Base-by-base conservation (phyloP, 108 stramenopile species). In the Skeletonema menzelii region DNA sequence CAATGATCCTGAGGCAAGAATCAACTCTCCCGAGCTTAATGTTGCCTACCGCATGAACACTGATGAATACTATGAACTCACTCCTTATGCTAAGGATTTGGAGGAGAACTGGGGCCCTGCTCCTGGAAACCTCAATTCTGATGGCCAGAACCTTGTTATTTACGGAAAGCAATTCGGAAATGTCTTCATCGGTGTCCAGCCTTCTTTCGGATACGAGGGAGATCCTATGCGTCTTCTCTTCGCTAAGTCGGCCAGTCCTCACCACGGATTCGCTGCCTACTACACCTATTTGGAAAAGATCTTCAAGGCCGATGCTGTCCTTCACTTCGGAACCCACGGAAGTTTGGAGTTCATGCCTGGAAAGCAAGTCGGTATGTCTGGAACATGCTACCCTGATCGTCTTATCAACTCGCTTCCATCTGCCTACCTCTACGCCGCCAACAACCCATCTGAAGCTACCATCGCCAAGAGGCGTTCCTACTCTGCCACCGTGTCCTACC, bases 61-160 rank as follows among this genome's bases (percentile, higher is more conserved):
- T 17, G 91, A 95, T 34, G 96, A 98, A 76, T 97, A 98, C 84
- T 93, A 96, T 77, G 90, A 94, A 64, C 79, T 95, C 47, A 96
- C 95, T 27, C 97, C 96, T 3, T 97, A 97, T 77, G 96, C 95
- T 10, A 82, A 83, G 47, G 97, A 98, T 44, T 80, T 98, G 53
- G 96, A 97, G 64, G 96, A 96, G 89, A 98, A 98, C 85, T 98
- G 97, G 97, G 97, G 97, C 76, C 91, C 94, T 70, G 94, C 97
- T 8, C 97, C 97, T 8, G 97, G 97, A 59, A 96, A 98, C 83
- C 87, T 98, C 28, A 98, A 98, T 88, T 95, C 96, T 40, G 97
- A 98, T 76, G 97, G 97, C 27, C 88, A 94, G 70, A 95, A 98
- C 76, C 91, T 98, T 26, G 91, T 98, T 53, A 87, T 98, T 11